Conservation (phyloP, 768 basidiomycete species). For the Pleurotus eryngii region DNA sequence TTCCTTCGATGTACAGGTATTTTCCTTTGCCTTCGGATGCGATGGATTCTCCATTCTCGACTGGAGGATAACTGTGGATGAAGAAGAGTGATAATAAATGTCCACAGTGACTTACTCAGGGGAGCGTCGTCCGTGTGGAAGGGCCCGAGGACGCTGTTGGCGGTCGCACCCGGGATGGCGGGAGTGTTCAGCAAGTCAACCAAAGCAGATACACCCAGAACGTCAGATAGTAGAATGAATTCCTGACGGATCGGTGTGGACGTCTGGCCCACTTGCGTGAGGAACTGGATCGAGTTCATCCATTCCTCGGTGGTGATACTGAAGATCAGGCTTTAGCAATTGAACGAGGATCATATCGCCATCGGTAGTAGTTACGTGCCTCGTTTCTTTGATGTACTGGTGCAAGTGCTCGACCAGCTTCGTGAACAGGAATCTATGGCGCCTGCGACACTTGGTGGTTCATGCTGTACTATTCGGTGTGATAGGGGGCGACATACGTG, state of each 20-base stretch:
- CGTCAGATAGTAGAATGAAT: constrained; percentile 84
- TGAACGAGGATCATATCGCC: neutral
- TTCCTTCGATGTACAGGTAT: constrained; percentile 79
- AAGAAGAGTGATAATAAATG: too few relatives aligned
- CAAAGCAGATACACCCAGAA: constrained; percentile 73
- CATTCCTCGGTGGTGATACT: constrained; percentile 79
- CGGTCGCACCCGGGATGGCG: constrained; percentile 58
- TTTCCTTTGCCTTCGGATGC: constrained; percentile 87
- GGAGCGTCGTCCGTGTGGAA: constrained; percentile 79
- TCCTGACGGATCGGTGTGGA: constrained; percentile 70
- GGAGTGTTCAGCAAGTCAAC: constrained; percentile 76
- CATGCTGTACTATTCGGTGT: neutral
- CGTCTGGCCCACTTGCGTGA: constrained; percentile 71
- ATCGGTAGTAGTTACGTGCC: constrained; percentile 14
- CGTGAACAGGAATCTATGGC: constrained; percentile 37
- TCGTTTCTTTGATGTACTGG: constrained; percentile 69
- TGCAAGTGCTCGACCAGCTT: constrained; percentile 65
- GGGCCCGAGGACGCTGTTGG: constrained; percentile 76
- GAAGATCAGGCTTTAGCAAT: neutral
- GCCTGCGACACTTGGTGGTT: neutral
- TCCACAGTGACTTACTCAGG: constrained; percentile 44
- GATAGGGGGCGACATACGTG: neutral
- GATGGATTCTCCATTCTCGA: constrained; percentile 68
- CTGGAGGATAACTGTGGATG: constrained; percentile 27
- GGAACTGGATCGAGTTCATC: constrained; percentile 72